Evolutionary conservation across 148 eudicot species (phyloP), one percentile per base, ranked within the genome.

Genomic region (Rhododendron molle): DNA sequence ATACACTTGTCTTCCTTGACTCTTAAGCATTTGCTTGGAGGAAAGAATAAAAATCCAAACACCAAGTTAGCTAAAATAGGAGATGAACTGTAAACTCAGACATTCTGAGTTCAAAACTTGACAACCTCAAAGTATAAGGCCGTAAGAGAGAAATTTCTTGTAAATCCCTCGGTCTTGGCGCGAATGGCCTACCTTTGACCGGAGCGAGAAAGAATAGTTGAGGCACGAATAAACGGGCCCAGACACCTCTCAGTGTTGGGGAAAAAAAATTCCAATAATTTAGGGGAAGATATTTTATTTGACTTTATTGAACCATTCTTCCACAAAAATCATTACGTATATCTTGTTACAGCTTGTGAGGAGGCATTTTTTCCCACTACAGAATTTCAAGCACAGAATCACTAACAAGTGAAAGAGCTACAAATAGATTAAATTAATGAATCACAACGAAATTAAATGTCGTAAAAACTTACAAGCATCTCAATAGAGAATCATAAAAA

Each of bases 391-490:
- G 76, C 36, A 71, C 20, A 30, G 20, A 71, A 14, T 71, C 40
- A 71, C 40, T 40, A 40, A 40, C 2, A 30, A 71, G 40, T 4
- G 30, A 69, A 69, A 12, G 20, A 71, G 38, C 20, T 71, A 71
- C 18, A 71, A 13, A 30, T 4, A 5, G 20, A 71, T 32, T 14
- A 30, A 71, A 71, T 71, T 14, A 71, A 71, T 80, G 81, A 78
- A 34, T 78, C 21, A 80, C n/a, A 47, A 26, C 9, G 44, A 11
- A 21, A 38, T 23, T 54, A 69, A 54, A 50, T 38, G 84, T 50
- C 49, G 44, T 46, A 46, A 80, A 50, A 80, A 50, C 23, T 80
- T 81, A 38, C 67, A 81, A 26, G 50, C 54, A 85, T 46, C 81
- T 78, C 81, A n/a, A 46, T 11, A 78, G 54, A 44, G 81, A 78